These are phyloP conservation scores for Ensete glaucum DNA, from an alignment of 176 grass and related monocot genomes.

Conservation along the genomic window DNA sequence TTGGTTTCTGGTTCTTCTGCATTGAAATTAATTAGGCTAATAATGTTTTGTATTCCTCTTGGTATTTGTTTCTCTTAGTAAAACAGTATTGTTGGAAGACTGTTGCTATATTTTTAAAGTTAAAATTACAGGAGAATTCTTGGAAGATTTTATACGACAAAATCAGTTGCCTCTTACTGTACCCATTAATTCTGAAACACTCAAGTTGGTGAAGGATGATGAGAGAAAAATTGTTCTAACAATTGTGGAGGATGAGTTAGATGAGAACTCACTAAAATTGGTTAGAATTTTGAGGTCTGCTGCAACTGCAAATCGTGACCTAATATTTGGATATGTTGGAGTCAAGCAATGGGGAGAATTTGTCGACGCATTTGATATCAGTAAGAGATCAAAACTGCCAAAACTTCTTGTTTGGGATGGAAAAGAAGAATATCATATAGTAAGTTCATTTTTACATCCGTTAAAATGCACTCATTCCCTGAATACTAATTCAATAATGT, in stretches of 20 bases:
- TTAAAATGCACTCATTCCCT: background rate
- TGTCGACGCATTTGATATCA: slow-evolving; percentile 75
- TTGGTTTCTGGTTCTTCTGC: background rate
- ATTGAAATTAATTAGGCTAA: background rate
- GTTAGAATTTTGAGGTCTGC: slow-evolving; percentile 79
- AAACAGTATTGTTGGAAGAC: background rate
- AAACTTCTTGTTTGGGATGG: slow-evolving; percentile 90
- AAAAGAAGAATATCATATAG: slow-evolving; percentile 83
- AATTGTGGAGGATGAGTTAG: slow-evolving; percentile 71
- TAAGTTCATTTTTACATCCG: slow-evolving; percentile 27
- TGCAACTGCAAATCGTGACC: slow-evolving; percentile 82
- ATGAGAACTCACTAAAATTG: slow-evolving; percentile 55
- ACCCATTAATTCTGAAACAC: slow-evolving; percentile 80
- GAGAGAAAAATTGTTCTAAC: slow-evolving; percentile 77
- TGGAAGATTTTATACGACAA: slow-evolving; percentile 88
- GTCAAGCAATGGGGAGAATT: slow-evolving; percentile 86
- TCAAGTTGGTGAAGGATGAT: slow-evolving; percentile 74
- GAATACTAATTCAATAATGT: background rate
- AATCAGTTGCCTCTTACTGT: slow-evolving; percentile 72
- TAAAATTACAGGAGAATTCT: slow-evolving; percentile 47
- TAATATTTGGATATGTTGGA: slow-evolving; percentile 85
- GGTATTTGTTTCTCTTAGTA: background rate
- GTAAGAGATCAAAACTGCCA: slow-evolving; percentile 64
- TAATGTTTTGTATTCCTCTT: background rate
- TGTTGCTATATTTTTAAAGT: background rate